Base-by-base conservation (phyloP, 2,329 filamentous ascomycete genomes). In the Fusarium graminum region DNA sequence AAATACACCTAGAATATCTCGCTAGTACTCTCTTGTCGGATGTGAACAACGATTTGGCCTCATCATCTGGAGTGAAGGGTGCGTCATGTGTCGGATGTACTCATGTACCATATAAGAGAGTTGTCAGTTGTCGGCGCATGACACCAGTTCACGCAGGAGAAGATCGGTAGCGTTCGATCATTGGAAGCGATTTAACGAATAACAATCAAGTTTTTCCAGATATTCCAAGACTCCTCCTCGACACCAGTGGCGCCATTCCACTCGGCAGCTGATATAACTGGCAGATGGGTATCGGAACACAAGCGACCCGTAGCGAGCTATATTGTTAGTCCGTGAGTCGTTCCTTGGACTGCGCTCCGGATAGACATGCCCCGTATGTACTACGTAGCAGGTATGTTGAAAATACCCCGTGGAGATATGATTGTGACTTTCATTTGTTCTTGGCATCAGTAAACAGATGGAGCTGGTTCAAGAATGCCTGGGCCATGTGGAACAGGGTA, bases 401-500 rank as follows among this genome's bases (percentile, higher is more conserved):
- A 16, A 17, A n/a, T 34, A n/a, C 16, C 51, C 36, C 30, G 28
- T 32, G 25, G 38, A n/a, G 39, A 28, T 17, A 13, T 6, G 36
- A 50, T 28, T 42, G 46, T 52, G 41, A 40, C 36, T n/a, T 60
- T 28, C 44, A 41, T 50, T 57, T 16, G 28, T 34, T 25, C 43
- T 45, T 50, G 29, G 32, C 43, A 16, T 16, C 47, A 49, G 13
- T 25, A 26, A 55, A 45, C 52, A 34, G 19, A 47, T 58, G 51
- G 59, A 60, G 63, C 42, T 59, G 50, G 44, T 43, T 39, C 52
- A 56, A 47, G 52, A 57, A 64, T 50, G 57, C 62, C 49, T 55
- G 63, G 62, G 44, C 59, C 65, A 69, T 60, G 63, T 69, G 70
- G 68, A 56, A 64, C 66, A 51, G 62, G 43, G 59, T 72, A 72